Base-by-base conservation (phyloP, 2,329 filamentous ascomycete species). In the Paraphoma sp. region DNA sequence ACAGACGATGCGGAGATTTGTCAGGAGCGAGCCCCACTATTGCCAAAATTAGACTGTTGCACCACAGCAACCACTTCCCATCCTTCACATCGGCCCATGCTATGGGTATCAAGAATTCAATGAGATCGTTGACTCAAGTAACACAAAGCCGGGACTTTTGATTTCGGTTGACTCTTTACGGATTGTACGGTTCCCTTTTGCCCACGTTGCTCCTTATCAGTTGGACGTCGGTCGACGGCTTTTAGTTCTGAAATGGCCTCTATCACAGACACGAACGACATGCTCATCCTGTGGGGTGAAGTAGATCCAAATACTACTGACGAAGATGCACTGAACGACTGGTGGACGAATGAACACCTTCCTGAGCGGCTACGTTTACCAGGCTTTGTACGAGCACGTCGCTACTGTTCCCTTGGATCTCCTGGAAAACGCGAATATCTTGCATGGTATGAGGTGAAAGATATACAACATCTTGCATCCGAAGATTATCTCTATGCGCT, bases 311-410 rank as follows among this genome's bases (percentile, higher is more conserved):
- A 40, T 1, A 38, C 14, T 29, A 51, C 48, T 0, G 48, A 63
- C 28, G 51, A 55, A 48, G 45, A 51, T 18, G 59, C 31, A 10
- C 31, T 66, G 33, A 63, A 66, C 29, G 59, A 63, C 44, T 66
- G 62, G 62, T 66, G 57, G 59, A 64, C 62, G 1, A 57, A 63
- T 43, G 62, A 66, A 45, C 63, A 64, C 30, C 51, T 66, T 5
- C 57, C 53, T 30, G 63, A 66, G 53, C 59, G 61, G 12, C 51
- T 63, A 11, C 33, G 45, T 10, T 53, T 64, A 18, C 59, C 53
- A 28, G 63, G 61, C n/a, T 62, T 65, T 16, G 40, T 48, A 33
- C 53, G 55, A 23, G 63, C 63, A 40, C 52, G 49, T 43, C 54
- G 61, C 9, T 64, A 62, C 36, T 54, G 45, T 41, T 30, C 46